Evolutionary conservation across 2,329 filamentous ascomycete species (phyloP), one percentile per base, ranked within the genome.

Genomic region (Trichoderma gracile): DNA sequence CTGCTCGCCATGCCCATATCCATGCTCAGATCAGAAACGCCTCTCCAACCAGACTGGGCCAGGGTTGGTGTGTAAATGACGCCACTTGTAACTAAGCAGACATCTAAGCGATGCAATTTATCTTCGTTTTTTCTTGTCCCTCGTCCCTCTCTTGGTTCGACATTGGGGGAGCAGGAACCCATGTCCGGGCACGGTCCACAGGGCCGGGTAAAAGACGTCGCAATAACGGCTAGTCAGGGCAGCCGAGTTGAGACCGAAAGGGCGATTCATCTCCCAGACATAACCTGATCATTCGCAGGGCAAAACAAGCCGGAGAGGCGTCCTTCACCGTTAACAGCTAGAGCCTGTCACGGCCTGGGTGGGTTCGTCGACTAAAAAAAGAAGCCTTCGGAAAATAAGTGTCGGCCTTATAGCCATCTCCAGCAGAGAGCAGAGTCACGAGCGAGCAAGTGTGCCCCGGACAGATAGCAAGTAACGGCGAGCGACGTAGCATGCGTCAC

Each of bases 11-110:
- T 52, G 25, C 27, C 15, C 25, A 52, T 43, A 62, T 62, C 58
- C 58, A 62, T 62, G 58, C 58, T 62, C 58, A 46, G 58, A 62
- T 62, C 58, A 62, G 58, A 62, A 62, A 62, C 58, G 47, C 49
- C 40, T 61, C 43, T 61, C 38, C 47, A 61, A 46, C 25, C 47
- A 40, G 38, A 46, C 58, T 52, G 23, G 58, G 47, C 49, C 25
- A 55, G 60, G 60, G 60, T 33, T 3, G 21, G 50, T 43, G 43
- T 40, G 50, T 49, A 40, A 63, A 63, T 63, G 52, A 63, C 60
- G 52, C 50, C 52, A 63, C 60, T 49, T 56, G 33, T 14, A 40
- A 63, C 60, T 63, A 63, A 63, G 40, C 42, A 30, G 30, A 47
- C 60, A 63, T 63, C 60, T 63, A 55, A 56, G 60, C 60, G 52